These are phyloP conservation scores for Vachellia collinsii DNA, from an alignment of 306 rosid species.

Conservation along the genomic window DNA sequence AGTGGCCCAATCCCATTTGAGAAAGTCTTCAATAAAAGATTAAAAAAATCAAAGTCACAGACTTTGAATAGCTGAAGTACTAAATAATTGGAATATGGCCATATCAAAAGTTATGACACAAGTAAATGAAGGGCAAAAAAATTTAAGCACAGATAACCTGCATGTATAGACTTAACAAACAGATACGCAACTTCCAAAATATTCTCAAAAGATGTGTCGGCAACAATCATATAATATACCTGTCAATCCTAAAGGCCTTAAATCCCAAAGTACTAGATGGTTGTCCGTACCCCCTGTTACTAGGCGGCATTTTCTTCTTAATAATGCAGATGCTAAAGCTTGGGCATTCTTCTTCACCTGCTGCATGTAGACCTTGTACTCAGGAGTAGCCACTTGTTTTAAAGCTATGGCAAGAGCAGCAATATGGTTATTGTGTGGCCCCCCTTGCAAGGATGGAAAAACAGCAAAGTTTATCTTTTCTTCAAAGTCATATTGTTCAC, in stretches of 20 bases:
- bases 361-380: slow-evolving; percentile 84
- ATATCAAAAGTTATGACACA: neutral
- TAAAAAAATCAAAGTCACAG: neutral
- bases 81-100: neutral
- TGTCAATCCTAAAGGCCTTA: slow-evolving; percentile 84
- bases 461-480: slow-evolving; percentile 93
- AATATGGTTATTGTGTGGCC: slow-evolving; percentile 10
- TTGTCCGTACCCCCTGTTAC: slow-evolving; percentile 96
- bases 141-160: slow-evolving; percentile 10
- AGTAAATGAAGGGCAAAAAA: neutral
- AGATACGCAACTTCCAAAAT: slow-evolving; percentile 2
- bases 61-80: neutral
- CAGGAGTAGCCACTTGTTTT: slow-evolving; percentile 84
- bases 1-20: neutral
- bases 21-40: neutral
- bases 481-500: slow-evolving; percentile 79
- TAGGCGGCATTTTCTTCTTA: slow-evolving; percentile 76
- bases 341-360: slow-evolving; percentile 94
- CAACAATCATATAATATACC: slow-evolving; percentile 47
- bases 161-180: slow-evolving; percentile 9
- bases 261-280: slow-evolving; percentile 92
- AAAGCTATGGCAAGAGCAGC: slow-evolving; percentile 97
- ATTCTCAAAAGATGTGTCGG: neutral
- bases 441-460: slow-evolving; percentile 47
- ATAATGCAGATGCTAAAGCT: slow-evolving; percentile 80